Percentiles rank a stretch among this genome's conserved stretches.
Conservation (phyloP, 805 yeast species). For the Schwanniomyces polymorphus region DNA sequence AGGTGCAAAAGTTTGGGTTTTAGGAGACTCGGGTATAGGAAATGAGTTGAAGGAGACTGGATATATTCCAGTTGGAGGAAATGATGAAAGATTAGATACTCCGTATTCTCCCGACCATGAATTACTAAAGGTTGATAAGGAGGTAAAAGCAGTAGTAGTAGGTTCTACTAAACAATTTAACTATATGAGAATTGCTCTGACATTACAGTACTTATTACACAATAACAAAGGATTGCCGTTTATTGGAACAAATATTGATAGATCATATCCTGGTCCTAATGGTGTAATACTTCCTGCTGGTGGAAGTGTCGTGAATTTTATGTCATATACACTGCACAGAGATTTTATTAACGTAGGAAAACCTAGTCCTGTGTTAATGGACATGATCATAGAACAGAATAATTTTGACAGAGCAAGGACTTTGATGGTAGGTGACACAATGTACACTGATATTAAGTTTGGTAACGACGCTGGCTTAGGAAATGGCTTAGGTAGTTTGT, state of each 20-base stretch:
- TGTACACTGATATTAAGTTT: constrained; percentile 43
- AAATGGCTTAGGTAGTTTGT: constrained; percentile 26
- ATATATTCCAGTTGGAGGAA: constrained; percentile 36
- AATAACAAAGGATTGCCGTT: constrained; percentile 32
- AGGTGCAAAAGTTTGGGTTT: constrained; percentile 39
- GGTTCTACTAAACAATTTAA: constrained; percentile 39
- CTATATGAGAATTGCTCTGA: constrained; percentile 35
- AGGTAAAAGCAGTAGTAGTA: constrained; percentile 39
- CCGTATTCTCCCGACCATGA: constrained; percentile 25
- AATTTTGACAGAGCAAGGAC: constrained; percentile 27
- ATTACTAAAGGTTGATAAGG: constrained; percentile 32
- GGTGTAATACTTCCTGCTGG: constrained; percentile 42
- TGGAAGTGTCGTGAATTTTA: constrained; percentile 37
- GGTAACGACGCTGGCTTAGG: constrained; percentile 42
- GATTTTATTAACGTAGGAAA: constrained; percentile 38
- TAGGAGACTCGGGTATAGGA: constrained; percentile 40
- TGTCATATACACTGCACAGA: constrained; percentile 34
- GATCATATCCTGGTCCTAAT: constrained; percentile 38
- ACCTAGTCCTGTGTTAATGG: constrained; percentile 32
- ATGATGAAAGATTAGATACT: constrained; percentile 22
- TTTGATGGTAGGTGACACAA: constrained; percentile 42
- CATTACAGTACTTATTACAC: constrained; percentile 37
- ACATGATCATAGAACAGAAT: constrained; percentile 24
- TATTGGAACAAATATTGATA: constrained; percentile 41
- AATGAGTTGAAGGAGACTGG: constrained; percentile 32